These are phyloP conservation scores for Salvia sclarea DNA, from an alignment of 305 asterid species.

Conservation along the genomic window DNA sequence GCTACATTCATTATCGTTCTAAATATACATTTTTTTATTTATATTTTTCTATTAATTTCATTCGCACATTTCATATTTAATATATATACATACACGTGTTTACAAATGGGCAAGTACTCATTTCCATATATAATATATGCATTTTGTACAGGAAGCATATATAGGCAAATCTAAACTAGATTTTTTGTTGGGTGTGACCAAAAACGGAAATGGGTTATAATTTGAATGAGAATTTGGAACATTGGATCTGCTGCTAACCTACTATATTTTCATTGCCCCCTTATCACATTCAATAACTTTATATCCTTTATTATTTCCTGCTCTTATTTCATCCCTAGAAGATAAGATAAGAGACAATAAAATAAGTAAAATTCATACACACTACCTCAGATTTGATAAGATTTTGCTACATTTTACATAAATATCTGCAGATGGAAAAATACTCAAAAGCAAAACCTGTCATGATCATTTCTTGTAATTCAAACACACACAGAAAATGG, in stretches of 20 bases:
- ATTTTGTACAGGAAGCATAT: background rate
- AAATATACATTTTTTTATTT: no score
- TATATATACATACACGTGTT: background rate
- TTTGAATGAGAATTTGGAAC: conserved; percentile 28
- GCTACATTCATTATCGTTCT: background rate
- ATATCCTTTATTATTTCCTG: conserved; percentile 35
- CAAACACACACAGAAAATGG: background rate
- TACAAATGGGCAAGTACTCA: no score
- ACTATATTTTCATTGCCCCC: conserved; percentile 33
- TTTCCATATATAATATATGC: background rate
- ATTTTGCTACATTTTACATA: background rate
- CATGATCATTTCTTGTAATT: background rate
- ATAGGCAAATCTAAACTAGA: background rate
- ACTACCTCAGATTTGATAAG: conserved; percentile 15
- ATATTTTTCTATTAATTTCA: background rate
- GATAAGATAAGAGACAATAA: conserved; percentile 35
- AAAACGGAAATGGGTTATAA: background rate
- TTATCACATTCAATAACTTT: conserved; percentile 26
- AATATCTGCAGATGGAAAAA: conserved; percentile 12
- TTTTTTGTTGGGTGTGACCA: conserved; percentile 14
- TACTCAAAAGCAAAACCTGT: background rate
- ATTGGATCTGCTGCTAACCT: conserved; percentile 50
- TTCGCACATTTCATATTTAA: background rate
- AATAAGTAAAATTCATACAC: background rate
- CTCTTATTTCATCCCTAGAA: conserved; percentile 36